A percentile compares a stretch with the other conserved stretches of the same genome.
Conservation (phyloP, 441 rosid species). For the Cnidoscolus chayamansa region DNA sequence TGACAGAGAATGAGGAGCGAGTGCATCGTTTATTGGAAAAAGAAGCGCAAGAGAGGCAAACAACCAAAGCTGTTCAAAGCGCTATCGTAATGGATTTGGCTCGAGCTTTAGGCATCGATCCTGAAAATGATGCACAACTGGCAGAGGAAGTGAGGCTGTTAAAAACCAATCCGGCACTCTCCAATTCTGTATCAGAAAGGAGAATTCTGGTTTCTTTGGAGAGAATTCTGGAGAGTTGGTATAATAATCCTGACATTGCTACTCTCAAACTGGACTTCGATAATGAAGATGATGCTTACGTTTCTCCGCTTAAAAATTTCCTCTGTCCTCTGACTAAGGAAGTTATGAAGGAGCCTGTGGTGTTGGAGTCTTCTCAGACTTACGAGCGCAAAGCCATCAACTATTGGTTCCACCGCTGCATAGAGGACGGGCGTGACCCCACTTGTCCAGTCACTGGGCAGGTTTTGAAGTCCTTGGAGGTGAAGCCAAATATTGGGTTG, state of each 20-base stretch:
- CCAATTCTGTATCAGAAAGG: slow-evolving; percentile 25
- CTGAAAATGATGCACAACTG: slow-evolving; percentile 25
- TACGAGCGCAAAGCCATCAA: slow-evolving; percentile 38
- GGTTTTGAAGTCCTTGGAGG: slow-evolving; percentile 32
- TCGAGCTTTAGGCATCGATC: slow-evolving; percentile 37
- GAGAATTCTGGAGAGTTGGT: slow-evolving; percentile 35
- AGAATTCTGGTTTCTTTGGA: slow-evolving; percentile 31
- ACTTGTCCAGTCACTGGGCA: slow-evolving; percentile 43
- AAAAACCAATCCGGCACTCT: slow-evolving; percentile 21
- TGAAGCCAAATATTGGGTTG: slow-evolving; percentile 39
- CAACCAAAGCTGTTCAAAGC: slow-evolving; percentile 39
- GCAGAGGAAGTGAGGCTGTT: slow-evolving; percentile 31
- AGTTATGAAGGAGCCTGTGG: slow-evolving; percentile 43
- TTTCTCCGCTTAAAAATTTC: slow-evolving; percentile 39
- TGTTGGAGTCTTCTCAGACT: slow-evolving; percentile 41
- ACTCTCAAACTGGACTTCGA: slow-evolving; percentile 17
- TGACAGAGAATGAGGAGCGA: slow-evolving; percentile 41
- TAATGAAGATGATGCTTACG: slow-evolving; percentile 35
- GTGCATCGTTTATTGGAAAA: slow-evolving; percentile 31
- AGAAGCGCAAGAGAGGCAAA: slow-evolving; percentile 35
- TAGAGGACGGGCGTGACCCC: slow-evolving; percentile 33
- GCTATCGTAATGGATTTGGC: slow-evolving; percentile 46
- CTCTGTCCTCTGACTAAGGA: slow-evolving; percentile 45
- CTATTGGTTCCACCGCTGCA: slow-evolving; percentile 38
- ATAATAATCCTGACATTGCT: slow-evolving; percentile 16